Conservation (phyloP, 345 rosid genomes). For the Murraya paniculata region DNA sequence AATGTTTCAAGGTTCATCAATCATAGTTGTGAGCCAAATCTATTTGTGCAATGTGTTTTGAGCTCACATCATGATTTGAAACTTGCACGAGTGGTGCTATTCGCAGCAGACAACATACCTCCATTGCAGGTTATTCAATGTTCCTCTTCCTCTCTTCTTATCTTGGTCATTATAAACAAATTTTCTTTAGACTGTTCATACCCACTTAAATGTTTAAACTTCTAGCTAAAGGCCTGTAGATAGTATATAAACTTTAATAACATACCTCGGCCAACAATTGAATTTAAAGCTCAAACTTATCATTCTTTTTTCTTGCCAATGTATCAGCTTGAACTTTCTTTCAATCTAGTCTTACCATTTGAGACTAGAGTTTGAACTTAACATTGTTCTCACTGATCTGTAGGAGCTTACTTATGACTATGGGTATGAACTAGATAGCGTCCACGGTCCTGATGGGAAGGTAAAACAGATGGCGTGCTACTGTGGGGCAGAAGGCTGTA, state of each 20-base stretch:
- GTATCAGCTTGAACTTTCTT: neutral
- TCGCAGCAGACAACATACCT: slow-evolving; percentile 95
- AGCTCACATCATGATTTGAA: slow-evolving; percentile 76
- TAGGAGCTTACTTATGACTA: slow-evolving; percentile 94
- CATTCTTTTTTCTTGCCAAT: neutral
- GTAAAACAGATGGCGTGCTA: slow-evolving; percentile 62
- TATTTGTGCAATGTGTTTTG: slow-evolving; percentile 84
- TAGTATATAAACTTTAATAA: neutral
- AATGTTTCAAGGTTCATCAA: slow-evolving; percentile 88
- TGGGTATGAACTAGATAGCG: slow-evolving; percentile 80
- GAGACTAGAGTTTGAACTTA: slow-evolving; percentile 2
- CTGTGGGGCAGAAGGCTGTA: slow-evolving; percentile 74
- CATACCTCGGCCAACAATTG: neutral
- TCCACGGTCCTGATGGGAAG: slow-evolving; percentile 69
- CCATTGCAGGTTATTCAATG: slow-evolving; percentile 67
- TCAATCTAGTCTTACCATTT: neutral
- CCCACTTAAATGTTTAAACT: neutral
- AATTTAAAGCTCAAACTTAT: neutral
- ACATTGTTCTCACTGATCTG: slow-evolving; percentile 2
- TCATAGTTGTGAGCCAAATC: slow-evolving; percentile 93
- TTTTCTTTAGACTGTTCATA: neutral
- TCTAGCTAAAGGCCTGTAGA: neutral
- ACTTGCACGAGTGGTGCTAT: slow-evolving; percentile 82
- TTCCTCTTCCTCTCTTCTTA: neutral
- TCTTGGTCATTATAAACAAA: neutral